Percentiles rank a stretch among this genome's conserved stretches.
Evolutionary conservation across 441 rosid genomes (phyloP).

Genomic region (Corymbia calophylla): DNA sequence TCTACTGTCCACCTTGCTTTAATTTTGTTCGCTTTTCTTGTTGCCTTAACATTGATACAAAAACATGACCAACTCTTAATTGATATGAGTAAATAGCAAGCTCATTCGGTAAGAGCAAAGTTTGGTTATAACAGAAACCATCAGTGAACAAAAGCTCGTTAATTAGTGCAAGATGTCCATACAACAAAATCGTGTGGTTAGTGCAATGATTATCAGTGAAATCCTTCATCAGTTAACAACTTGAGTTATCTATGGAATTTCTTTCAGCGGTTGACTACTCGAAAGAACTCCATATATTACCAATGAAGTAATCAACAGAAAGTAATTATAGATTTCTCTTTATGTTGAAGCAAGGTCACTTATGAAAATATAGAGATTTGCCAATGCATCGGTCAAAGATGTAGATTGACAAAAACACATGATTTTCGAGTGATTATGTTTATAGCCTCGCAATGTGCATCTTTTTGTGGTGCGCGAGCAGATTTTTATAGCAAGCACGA

Average conservation of each 20-base stretch:
- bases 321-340: neutral
- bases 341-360: neutral
- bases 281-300: neutral
- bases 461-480: neutral
- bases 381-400: neutral
- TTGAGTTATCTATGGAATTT: rapidly evolving
- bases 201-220: neutral
- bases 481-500: neutral
- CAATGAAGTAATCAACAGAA: rapidly evolving
- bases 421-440: neutral
- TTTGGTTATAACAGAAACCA: neutral
- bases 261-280: neutral
- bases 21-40: neutral
- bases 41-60: neutral
- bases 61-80: too few relatives aligned
- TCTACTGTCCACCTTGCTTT: neutral
- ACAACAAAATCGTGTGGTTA: too few relatives aligned
- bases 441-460: neutral
- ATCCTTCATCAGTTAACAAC: neutral
- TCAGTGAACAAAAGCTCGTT: too few relatives aligned
- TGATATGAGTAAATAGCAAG: too few relatives aligned
- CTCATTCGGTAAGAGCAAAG: too few relatives aligned
- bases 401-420: neutral
- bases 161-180: neutral
- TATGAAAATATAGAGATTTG: neutral